phyloP scores from a whole-genome alignment of 768 basidiomycete species.

The Podaxis sp. region DNA sequence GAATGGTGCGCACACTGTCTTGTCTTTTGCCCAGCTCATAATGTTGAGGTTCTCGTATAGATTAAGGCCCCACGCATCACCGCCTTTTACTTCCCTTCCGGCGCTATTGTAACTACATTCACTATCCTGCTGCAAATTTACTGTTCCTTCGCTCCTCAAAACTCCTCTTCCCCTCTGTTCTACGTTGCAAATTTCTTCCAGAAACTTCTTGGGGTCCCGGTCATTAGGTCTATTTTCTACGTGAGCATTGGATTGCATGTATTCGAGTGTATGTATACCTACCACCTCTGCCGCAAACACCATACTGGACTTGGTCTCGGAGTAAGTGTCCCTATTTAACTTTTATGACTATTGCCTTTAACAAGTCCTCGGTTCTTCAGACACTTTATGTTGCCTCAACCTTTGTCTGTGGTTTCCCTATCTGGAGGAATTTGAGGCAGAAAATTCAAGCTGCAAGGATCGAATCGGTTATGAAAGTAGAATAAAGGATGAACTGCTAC shows the following conservation, averaged over 20 bases:
- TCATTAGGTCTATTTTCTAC: conserved; percentile 34
- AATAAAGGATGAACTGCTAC: conserved; percentile 30
- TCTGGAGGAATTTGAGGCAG: conserved; percentile 52
- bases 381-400: conserved; percentile 51
- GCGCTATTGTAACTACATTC: conserved; percentile 23
- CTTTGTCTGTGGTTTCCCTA: conserved; percentile 53
- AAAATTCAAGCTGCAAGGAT: conserved; percentile 70
- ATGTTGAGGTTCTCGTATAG: conserved; percentile 35
- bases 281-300: conserved; percentile 49
- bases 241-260: conserved; percentile 36
- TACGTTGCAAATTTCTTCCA: conserved; percentile 33
- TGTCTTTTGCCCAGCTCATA: neutral
- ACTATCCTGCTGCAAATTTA: conserved; percentile 34
- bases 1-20: conserved; percentile 56
- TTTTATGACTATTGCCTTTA: neutral
- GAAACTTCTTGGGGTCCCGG: conserved; percentile 28
- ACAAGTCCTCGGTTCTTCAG: conserved; percentile 33
- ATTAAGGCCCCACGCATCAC: conserved; percentile 63
- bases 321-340: conserved; percentile 24
- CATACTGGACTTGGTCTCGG: conserved; percentile 42
- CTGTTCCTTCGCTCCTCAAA: conserved; percentile 23
- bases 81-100: conserved; percentile 47
- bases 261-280: conserved; percentile 49
- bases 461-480: conserved; percentile 76
- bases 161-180: conserved; percentile 29